Conservation (phyloP, 176 grass and related monocot species). For the Tuctoria greenei region DNA sequence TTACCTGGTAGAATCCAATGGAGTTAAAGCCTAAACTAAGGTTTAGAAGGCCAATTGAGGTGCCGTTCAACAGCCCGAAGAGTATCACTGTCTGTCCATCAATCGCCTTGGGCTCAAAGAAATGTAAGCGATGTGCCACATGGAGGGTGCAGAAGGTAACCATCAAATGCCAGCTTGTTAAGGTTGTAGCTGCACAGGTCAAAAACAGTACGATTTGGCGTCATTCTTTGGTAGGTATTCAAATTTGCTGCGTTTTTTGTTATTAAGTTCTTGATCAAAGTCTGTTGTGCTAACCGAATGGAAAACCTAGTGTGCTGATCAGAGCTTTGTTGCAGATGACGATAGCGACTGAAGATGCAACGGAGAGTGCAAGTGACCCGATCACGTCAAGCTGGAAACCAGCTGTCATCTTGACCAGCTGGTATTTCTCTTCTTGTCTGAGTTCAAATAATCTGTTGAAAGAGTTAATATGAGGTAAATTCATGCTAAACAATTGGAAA, state of each 20-base stretch:
- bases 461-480: slow-evolving; percentile 35
- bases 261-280: slow-evolving; percentile 23
- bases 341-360: slow-evolving; percentile 90
- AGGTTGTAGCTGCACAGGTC: slow-evolving; percentile 73
- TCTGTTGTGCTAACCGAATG: slow-evolving; percentile 63
- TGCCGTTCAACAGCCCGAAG: slow-evolving; percentile 92
- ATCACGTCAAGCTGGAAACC: slow-evolving; percentile 82
- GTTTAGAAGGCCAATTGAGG: slow-evolving; percentile 92
- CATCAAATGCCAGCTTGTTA: slow-evolving; percentile 99
- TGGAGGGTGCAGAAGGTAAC: slow-evolving; percentile 97
- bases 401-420: slow-evolving; percentile 56
- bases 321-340: slow-evolving; percentile 99
- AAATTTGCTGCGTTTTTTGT: slow-evolving; percentile 10
- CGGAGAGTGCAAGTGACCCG: slow-evolving; percentile 82
- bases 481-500: slow-evolving; percentile 31
- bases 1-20: slow-evolving; percentile 98
- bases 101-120: slow-evolving; percentile 90
- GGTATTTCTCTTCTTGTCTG: slow-evolving; percentile 44
- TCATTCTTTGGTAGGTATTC: slow-evolving; percentile 21
- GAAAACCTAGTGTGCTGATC: slow-evolving; percentile 94
- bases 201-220: slow-evolving; percentile 25
- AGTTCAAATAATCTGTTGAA: slow-evolving; percentile 34
- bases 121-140: slow-evolving; percentile 76
- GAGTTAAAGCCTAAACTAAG: slow-evolving; percentile 99
- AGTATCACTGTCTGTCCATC: slow-evolving; percentile 88